Percentiles rank a stretch among this genome's conserved stretches.
phyloP scores from a whole-genome alignment of 257 asterid genomes.

The Gentiana straminea region DNA sequence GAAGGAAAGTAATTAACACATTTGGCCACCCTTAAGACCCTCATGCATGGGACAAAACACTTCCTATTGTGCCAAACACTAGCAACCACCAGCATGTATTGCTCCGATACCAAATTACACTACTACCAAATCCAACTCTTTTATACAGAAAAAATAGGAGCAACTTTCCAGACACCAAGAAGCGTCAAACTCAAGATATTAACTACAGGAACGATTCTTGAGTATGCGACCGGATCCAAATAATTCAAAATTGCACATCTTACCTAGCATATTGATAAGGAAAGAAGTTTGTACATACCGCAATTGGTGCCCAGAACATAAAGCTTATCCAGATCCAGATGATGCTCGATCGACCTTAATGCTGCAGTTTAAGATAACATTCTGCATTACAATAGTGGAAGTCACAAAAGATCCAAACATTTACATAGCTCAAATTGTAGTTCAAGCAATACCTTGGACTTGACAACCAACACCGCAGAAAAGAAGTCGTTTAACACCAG shows the following conservation, averaged over 20 bases:
- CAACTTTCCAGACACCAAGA: not conserved
- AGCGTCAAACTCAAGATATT: not conserved
- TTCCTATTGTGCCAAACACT: too few relatives aligned
- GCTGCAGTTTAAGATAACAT: slow-evolving; percentile 85
- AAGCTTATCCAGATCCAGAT: slow-evolving; percentile 91
- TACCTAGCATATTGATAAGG: not conserved
- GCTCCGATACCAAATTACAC: not conserved
- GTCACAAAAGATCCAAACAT: slow-evolving; percentile 25
- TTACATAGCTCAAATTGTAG: not conserved
- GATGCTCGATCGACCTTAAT: slow-evolving; percentile 76
- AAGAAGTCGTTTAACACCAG: slow-evolving; percentile 94
- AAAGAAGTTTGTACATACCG: slow-evolving; percentile 35
- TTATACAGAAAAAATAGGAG: not conserved
- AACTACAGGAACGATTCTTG: not conserved
- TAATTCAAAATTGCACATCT: not conserved
- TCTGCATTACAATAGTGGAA: slow-evolving; percentile 50
- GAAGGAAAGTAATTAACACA: too few relatives aligned
- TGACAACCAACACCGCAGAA: slow-evolving; percentile 99
- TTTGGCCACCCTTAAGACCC: too few relatives aligned
- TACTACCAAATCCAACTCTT: not conserved
- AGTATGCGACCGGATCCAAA: not conserved
- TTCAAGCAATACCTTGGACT: slow-evolving; percentile 70
- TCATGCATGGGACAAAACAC: too few relatives aligned
- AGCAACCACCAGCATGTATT: too few relatives aligned
- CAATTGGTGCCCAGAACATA: slow-evolving; percentile 96